Base-by-base conservation (phyloP, 371 early-diverging fungal genomes). In the Parasitella parasitica region DNA sequence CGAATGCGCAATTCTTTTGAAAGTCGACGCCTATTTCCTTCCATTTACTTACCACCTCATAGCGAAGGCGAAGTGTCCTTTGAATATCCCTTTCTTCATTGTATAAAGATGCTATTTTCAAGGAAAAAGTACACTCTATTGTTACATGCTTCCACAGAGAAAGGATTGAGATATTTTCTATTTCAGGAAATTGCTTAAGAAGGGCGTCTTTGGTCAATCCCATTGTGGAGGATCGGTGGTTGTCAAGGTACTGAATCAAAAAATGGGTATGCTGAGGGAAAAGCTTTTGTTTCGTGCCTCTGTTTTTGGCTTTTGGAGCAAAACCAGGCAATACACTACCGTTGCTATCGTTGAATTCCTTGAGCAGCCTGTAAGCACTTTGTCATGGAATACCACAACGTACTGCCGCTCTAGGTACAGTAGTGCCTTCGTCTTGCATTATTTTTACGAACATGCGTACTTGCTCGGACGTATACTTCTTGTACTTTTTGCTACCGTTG, bases 401-500 rank as follows among this genome's bases (percentile, higher is more conserved):
- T 54, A 43, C 61, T 53, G 26, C 46, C 37, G 54, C 54, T 34
- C 46, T 54, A 46, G 61, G 27, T 54, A 61, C 61, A 41, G 32
- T 54, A 54, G 54, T 61, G 24, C 61, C 46, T 54, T 54, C 61
- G 46, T 54, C 53, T 61, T 54, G 54, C 54, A 43, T 61, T 53
- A 53, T 61, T n/a, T 61, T 39, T 60, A 60, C 41, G 18, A 60
- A 53, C 53, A 53, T 26, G 20, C 43, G 54, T 9, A 53, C 34
- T 60, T 60, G 61, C 54, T 60, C 53, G 32, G 53, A 34, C n/a
- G 46, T 54, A 36, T 61, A 49, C 55, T 61, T 61, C 38, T 55
- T 61, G 55, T 54, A 54, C 49, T 61, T 61, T 61, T 36, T 61
- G n/a, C 18, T 61, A 8, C 32, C 32, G 32, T 57, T 34, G 8